Percentiles rank a stretch among this genome's conserved stretches.
Conservation (phyloP, 306 rosid species). For the Urtica urens region DNA sequence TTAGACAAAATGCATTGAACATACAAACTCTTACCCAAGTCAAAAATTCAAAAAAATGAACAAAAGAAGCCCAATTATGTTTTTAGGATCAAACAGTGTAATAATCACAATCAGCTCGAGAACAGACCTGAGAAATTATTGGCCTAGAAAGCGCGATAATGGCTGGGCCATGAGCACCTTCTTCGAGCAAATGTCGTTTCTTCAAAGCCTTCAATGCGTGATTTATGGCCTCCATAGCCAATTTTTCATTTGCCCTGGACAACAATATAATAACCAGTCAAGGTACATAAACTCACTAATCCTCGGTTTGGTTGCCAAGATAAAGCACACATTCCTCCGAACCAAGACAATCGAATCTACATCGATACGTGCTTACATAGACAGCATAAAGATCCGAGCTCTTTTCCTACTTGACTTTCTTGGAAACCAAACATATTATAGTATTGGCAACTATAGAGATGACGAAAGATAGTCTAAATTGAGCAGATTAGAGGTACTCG, state of each 20-base stretch:
- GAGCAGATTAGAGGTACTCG: not conserved
- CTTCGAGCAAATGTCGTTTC: conserved; percentile 83
- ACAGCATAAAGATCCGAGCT: not conserved
- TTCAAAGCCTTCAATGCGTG: conserved; percentile 75
- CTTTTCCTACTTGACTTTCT: not conserved
- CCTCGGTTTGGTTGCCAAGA: conserved; percentile 14
- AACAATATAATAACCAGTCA: conserved; percentile 10
- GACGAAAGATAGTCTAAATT: no score
- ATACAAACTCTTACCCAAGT: no score
- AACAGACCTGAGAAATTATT: conserved; percentile 44
- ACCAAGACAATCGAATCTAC: not conserved
- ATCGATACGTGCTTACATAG: not conserved
- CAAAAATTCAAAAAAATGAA: not conserved
- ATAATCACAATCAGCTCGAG: not conserved
- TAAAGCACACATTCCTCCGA: not conserved
- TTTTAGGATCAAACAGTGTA: no score
- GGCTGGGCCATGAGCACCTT: conserved; percentile 94
- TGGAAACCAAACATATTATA: not conserved
- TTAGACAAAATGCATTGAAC: not conserved
- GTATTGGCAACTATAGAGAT: not conserved
- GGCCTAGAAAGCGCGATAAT: conserved; percentile 67
- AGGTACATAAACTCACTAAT: not conserved
- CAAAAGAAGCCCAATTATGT: no score
- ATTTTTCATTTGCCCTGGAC: conserved; percentile 35
- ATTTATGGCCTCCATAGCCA: conserved; percentile 50